Evolutionary conservation across 805 yeast species (phyloP).

Genomic region (Metschnikowia peoriensis): DNA sequence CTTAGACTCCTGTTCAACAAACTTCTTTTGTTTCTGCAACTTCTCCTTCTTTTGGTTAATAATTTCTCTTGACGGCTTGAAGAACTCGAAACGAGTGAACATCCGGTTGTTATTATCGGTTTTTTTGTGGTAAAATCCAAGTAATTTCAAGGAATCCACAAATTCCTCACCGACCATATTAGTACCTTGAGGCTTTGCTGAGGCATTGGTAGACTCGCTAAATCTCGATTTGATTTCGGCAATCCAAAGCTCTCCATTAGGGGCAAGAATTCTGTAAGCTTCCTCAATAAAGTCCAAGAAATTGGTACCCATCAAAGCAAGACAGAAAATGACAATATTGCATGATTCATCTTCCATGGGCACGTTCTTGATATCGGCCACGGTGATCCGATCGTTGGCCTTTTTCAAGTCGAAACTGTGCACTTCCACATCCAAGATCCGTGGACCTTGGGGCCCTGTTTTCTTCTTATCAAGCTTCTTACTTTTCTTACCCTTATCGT

Average conservation of each 20-base stretch:
- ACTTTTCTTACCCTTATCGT: conserved; percentile 20
- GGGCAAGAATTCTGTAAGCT: conserved; percentile 82
- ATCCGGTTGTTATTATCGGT: conserved; percentile 88
- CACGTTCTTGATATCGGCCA: conserved; percentile 92
- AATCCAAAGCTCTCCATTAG: conserved; percentile 94
- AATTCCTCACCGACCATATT: conserved; percentile 63
- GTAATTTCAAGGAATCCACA: conserved; percentile 67
- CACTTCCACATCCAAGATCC: conserved; percentile 54
- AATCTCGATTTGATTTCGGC: conserved; percentile 96
- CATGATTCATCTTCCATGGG: conserved; percentile 80
- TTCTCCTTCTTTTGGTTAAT: conserved; percentile 60
- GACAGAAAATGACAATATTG: conserved; percentile 86
- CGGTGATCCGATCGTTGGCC: conserved; percentile 87
- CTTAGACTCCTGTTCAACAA: conserved; percentile 67
- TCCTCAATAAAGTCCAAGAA: conserved; percentile 89
- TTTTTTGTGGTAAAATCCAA: conserved; percentile 83
- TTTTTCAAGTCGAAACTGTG: conserved; percentile 91
- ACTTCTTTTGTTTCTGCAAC: conserved; percentile 59
- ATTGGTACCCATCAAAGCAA: conserved; percentile 97
- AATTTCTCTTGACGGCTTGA: conserved; percentile 75
- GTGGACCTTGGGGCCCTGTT: conserved; percentile 24
- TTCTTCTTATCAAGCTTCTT: conserved; percentile 30
- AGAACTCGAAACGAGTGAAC: conserved; percentile 94
- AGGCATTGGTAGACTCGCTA: conserved; percentile 46
- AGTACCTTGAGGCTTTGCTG: conserved; percentile 35